Conservation (phyloP, 2,329 filamentous ascomycete genomes). For the Atkinsonella hypoxylon region DNA sequence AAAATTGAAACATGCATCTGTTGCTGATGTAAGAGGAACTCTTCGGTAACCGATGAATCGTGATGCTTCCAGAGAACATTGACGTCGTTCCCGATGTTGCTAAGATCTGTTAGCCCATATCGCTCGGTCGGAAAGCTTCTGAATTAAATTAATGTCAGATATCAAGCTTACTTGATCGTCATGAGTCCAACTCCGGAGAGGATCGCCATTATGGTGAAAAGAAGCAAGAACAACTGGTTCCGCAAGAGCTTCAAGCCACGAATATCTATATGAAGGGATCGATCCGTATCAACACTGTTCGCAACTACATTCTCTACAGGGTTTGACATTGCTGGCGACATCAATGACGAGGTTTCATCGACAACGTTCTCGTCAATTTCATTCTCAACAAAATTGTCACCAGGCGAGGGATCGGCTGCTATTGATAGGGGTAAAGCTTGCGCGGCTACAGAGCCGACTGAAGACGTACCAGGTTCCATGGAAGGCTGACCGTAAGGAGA, state of each 20-base stretch:
- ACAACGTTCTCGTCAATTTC: slow-evolving; percentile 28
- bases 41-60: slow-evolving; percentile 57
- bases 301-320: slow-evolving; percentile 39
- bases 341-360: slow-evolving; percentile 71
- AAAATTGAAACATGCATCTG: slow-evolving; percentile 89
- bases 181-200: slow-evolving; percentile 88
- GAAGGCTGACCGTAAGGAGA: slow-evolving; percentile 19
- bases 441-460: slow-evolving; percentile 4
- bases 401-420: not conserved
- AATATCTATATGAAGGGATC: slow-evolving; percentile 78
- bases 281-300: slow-evolving; percentile 57
- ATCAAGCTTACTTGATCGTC: slow-evolving; percentile 80
- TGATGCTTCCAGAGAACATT: slow-evolving; percentile 83
- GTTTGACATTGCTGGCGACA: slow-evolving; percentile 52
- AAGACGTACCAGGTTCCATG: slow-evolving; percentile 56
- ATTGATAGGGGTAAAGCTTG: not conserved
- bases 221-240: slow-evolving; percentile 76
- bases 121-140: not conserved
- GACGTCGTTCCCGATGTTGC: slow-evolving; percentile 87
- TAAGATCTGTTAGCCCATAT: slow-evolving; percentile 22
- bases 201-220: slow-evolving; percentile 80
- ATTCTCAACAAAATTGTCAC: not conserved
- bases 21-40: slow-evolving; percentile 70
- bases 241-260: slow-evolving; percentile 66
- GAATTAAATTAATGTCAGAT: not conserved